Evolutionary conservation across 75 land plant genomes (phyloP).

Genomic region (Selaginella tamariscina): DNA sequence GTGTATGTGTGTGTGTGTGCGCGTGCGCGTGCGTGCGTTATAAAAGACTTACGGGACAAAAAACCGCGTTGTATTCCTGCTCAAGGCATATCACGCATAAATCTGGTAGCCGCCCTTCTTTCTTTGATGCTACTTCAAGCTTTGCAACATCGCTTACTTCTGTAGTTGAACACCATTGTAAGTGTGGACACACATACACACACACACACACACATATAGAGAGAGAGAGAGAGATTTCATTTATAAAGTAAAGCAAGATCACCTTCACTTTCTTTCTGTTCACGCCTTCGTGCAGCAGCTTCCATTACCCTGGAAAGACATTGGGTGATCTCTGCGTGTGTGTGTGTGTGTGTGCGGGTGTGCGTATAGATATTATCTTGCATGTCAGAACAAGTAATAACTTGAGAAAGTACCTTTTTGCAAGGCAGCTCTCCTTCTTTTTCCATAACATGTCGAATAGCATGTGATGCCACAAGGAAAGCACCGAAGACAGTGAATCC

Average conservation of each 20-base stretch:
- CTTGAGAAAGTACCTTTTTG: slow-evolving; percentile 47
- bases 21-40: too few relatives aligned
- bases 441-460: slow-evolving; percentile 54
- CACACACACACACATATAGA: not conserved
- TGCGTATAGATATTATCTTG: too few relatives aligned
- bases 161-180: too few relatives aligned
- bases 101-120: slow-evolving; percentile 50
- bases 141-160: not conserved
- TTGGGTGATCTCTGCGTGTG: too few relatives aligned
- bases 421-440: slow-evolving; percentile 59
- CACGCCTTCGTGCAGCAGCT: slow-evolving; percentile 62
- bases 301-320: slow-evolving; percentile 59
- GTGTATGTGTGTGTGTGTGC: too few relatives aligned
- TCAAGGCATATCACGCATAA: slow-evolving; percentile 95
- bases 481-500: slow-evolving; percentile 74
- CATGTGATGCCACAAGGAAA: slow-evolving; percentile 62
- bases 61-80: slow-evolving; percentile 93
- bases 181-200: too few relatives aligned
- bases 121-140: slow-evolving; percentile 19
- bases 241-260: not conserved
- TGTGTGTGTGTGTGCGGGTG: too few relatives aligned
- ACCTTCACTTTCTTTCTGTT: slow-evolving; percentile 37
- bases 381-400: not conserved
- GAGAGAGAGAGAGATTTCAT: not conserved
- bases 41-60: slow-evolving; percentile 76